Evolutionary conservation across 768 basidiomycete genomes (phyloP).

Genomic region (Boletus sp.): DNA sequence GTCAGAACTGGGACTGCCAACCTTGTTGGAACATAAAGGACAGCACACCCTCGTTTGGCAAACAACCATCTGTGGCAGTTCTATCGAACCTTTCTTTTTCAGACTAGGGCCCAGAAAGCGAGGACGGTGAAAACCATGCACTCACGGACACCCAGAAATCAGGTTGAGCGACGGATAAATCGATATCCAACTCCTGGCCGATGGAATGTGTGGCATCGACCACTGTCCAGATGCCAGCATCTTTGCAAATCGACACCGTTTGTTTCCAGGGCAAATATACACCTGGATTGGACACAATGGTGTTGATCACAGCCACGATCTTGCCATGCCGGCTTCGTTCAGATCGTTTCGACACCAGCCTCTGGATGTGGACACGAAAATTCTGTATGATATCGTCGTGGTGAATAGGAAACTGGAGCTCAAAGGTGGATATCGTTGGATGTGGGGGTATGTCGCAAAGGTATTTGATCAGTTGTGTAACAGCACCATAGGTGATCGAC

Average conservation of each 20-base stretch:
- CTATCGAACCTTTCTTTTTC: neutral
- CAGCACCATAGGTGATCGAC: conserved; percentile 51
- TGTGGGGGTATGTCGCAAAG: conserved; percentile 49
- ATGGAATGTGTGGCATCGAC: neutral
- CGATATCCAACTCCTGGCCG: neutral
- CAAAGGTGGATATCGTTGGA: conserved; percentile 26
- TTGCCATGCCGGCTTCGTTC: neutral
- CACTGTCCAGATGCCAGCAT: neutral
- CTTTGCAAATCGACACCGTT: neutral
- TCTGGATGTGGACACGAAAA: neutral
- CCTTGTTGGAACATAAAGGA: neutral
- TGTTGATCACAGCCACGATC: neutral
- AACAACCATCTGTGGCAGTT: neutral
- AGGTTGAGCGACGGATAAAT: neutral
- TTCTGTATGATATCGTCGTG: neutral
- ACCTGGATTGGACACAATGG: neutral
- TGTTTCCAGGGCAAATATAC: neutral
- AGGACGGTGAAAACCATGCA: neutral
- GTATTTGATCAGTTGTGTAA: conserved; percentile 46
- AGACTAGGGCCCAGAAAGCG: neutral
- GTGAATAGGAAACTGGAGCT: neutral
- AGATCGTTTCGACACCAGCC: neutral
- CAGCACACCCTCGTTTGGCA: neutral
- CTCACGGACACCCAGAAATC: neutral
- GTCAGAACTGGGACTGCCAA: neutral